Percentiles rank a stretch among this genome's conserved stretches.
These are phyloP conservation scores for Vaccinium myrtillus DNA, from an alignment of 148 eudicot species.

Conservation along the genomic window DNA sequence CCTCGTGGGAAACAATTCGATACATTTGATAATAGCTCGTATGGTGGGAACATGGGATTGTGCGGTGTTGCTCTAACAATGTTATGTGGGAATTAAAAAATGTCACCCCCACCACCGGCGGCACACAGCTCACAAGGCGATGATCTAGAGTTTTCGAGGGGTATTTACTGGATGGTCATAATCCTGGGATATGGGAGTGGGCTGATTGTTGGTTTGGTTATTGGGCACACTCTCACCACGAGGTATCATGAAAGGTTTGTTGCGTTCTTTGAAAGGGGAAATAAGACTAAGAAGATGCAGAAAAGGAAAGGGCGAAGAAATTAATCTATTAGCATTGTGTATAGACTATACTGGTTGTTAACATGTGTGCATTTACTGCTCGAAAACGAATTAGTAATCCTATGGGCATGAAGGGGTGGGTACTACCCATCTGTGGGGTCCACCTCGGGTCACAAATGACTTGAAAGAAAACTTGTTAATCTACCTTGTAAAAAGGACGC, in stretches of 20 bases:
- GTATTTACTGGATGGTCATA: background rate
- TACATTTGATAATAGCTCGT: no score
- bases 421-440: no score
- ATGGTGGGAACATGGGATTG: background rate
- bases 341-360: no score
- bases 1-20: no score
- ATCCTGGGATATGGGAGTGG: background rate
- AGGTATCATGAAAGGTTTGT: background rate
- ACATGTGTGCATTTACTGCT: no score
- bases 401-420: no score
- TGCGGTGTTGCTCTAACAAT: background rate
- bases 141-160: background rate
- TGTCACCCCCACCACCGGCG: background rate
- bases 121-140: background rate
- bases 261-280: background rate
- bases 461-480: no score
- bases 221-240: background rate
- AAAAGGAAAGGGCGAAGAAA: background rate
- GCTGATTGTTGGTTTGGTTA: background rate
- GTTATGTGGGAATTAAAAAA: background rate
- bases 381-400: no score
- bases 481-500: no score
- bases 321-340: no score
- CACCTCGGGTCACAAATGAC: no score
- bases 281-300: background rate